Evolutionary conservation across 306 rosid genomes (phyloP).

Genomic region (Crotalaria pallida): DNA sequence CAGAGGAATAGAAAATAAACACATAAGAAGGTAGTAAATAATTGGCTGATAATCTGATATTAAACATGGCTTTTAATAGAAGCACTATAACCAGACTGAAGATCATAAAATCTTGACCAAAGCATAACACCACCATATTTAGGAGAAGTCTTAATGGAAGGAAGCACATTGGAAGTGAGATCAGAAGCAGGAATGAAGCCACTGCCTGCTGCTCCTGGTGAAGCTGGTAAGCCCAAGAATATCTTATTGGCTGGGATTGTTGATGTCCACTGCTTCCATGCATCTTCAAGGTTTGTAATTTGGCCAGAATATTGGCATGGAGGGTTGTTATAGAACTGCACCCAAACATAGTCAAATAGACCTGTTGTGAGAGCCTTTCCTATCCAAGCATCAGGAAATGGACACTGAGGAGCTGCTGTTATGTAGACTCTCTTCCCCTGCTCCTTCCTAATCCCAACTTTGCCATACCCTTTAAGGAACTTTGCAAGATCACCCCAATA

Average conservation of each 20-base stretch:
- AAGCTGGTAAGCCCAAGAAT: conserved; percentile 52
- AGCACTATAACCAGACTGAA: conserved; percentile 46
- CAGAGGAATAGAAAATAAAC: too few species aligned
- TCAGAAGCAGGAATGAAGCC: conserved; percentile 41
- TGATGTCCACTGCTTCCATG: conserved; percentile 53
- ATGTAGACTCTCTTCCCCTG: neutral
- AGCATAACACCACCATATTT: conserved; percentile 72
- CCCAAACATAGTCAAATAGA: conserved; percentile 28
- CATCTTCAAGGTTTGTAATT: conserved; percentile 25
- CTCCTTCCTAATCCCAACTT: too few species aligned
- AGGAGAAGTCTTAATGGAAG: conserved; percentile 37
- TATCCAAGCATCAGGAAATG: conserved; percentile 37
- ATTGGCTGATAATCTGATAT: neutral
- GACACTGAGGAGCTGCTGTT: conserved; percentile 41
- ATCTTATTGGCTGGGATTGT: conserved; percentile 36
- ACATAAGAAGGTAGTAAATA: neutral
- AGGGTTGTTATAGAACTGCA: conserved; percentile 26
- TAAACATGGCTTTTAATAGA: conserved; percentile 45
- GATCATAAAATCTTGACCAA: conserved; percentile 68
- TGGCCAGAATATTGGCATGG: conserved; percentile 48
- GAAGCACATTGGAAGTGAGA: conserved; percentile 44
- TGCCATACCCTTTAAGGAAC: conserved; percentile 14
- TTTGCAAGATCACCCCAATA: conserved; percentile 21
- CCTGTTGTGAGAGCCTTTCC: conserved; percentile 27
- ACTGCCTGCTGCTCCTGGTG: conserved; percentile 48